Percentiles rank a stretch among this genome's conserved stretches.
phyloP scores from a whole-genome alignment of 2,329 filamentous ascomycete species.

The Cladosporium colombiae region DNA sequence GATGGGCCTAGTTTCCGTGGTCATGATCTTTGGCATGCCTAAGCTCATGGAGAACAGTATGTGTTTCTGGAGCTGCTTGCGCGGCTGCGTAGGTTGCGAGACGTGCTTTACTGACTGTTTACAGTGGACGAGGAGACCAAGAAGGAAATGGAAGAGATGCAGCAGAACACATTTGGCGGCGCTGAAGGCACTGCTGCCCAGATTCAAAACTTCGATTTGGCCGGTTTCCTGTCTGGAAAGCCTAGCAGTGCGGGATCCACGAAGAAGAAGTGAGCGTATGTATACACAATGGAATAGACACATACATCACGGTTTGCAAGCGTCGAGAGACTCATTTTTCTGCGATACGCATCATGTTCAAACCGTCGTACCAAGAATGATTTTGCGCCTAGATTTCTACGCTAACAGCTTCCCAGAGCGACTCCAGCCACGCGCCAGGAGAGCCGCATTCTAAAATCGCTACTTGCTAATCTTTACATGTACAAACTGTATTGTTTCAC shows the following conservation, averaged over 20 bases:
- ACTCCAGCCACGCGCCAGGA: not conserved
- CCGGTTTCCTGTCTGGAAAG: constrained; percentile 67
- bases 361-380: not conserved
- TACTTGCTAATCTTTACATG: not conserved
- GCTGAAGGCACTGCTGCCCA: constrained; percentile 49
- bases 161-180: constrained; percentile 65
- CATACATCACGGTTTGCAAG: not conserved
- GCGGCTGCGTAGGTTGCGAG: not conserved
- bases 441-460: too few species aligned
- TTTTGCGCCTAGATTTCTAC: not conserved
- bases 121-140: constrained; percentile 95
- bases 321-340: not conserved
- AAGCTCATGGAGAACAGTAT: constrained; percentile 94
- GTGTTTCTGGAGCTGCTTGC: constrained; percentile 40
- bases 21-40: constrained; percentile 86
- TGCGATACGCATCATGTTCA: not conserved
- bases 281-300: not conserved
- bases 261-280: constrained; percentile 14
- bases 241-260: not conserved
- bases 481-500: not conserved
- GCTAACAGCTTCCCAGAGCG: not conserved
- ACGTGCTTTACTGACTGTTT: constrained; percentile 22
- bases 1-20: constrained; percentile 80
- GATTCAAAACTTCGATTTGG: constrained; percentile 66
- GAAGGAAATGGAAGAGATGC: constrained; percentile 88